Conservation (phyloP, 345 rosid species). For the Firmiana major region DNA sequence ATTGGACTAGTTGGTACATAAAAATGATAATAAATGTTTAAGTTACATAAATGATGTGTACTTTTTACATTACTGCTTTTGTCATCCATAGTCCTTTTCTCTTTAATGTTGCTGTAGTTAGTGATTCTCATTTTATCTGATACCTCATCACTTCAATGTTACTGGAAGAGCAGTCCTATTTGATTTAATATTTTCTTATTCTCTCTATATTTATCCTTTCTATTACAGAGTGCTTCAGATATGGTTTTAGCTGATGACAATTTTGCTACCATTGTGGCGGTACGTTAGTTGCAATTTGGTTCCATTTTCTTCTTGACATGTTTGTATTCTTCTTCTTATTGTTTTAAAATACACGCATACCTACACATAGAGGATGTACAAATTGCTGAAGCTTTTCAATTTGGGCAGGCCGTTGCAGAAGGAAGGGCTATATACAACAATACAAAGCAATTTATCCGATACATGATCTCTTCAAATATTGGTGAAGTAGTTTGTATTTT, state of each 20-base stretch:
- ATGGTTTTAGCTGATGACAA: slow-evolving; percentile 99
- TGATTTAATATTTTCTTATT: background rate
- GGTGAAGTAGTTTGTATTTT: slow-evolving; percentile 99
- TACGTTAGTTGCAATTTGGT: slow-evolving; percentile 30
- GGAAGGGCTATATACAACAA: slow-evolving; percentile 99
- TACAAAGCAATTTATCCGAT: slow-evolving; percentile 98
- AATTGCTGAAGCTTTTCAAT: slow-evolving; percentile 23
- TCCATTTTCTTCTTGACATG: background rate
- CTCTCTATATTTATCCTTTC: slow-evolving; percentile 21
- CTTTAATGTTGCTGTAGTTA: background rate
- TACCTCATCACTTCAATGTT: background rate
- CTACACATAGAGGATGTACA: background rate
- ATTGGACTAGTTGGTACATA: background rate
- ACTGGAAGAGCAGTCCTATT: background rate
- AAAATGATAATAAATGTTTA: background rate
- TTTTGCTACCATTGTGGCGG: slow-evolving; percentile 97
- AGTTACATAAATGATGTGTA: background rate
- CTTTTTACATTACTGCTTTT: background rate
- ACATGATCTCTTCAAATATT: slow-evolving; percentile 99
- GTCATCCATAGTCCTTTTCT: background rate
- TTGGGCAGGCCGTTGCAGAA: slow-evolving; percentile 92
- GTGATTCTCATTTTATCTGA: background rate
- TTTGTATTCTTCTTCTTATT: background rate
- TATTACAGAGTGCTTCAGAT: slow-evolving; percentile 93
- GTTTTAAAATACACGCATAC: background rate